Percentiles rank a stretch among this genome's conserved stretches.
phyloP scores from a whole-genome alignment of 164 flowering plant genomes.

The Annona squamosa region DNA sequence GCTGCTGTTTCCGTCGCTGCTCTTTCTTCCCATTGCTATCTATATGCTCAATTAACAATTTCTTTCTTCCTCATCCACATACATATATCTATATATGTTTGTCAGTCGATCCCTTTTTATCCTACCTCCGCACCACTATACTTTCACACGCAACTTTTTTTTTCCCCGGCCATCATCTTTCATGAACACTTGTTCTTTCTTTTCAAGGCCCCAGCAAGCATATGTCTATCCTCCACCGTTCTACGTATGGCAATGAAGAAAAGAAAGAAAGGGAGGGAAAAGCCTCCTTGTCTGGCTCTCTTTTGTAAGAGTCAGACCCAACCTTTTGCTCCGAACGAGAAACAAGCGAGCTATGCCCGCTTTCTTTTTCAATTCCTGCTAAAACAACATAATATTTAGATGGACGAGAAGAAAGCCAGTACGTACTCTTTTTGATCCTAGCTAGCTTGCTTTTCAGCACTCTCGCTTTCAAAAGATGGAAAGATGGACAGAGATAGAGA shows the following conservation, averaged over 20 bases:
- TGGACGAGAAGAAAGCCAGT: too few relatives aligned
- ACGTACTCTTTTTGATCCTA: too few relatives aligned
- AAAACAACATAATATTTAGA: too few relatives aligned
- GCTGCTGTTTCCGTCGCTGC: constrained; percentile 7
- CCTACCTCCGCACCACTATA: background rate
- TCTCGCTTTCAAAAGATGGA: background rate
- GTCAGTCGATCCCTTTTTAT: background rate
- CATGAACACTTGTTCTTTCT: background rate
- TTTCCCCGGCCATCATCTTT: too few relatives aligned
- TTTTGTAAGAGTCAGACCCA: too few relatives aligned
- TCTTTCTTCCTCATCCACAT: too few relatives aligned
- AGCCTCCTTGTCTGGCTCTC: background rate
- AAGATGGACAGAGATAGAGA: too few relatives aligned
- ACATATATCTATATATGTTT: background rate
- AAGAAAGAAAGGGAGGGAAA: background rate
- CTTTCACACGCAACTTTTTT: background rate
- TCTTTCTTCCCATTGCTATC: constrained; percentile 4
- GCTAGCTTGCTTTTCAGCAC: background rate
- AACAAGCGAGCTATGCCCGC: too few relatives aligned
- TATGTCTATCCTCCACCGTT: too few relatives aligned
- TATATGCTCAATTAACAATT: background rate
- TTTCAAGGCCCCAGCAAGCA: background rate
- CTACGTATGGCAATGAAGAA: background rate
- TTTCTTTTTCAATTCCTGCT: too few relatives aligned
- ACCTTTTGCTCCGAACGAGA: too few relatives aligned